Conservation (phyloP, 2,329 filamentous ascomycete genomes). For the Venturia nashicola region DNA sequence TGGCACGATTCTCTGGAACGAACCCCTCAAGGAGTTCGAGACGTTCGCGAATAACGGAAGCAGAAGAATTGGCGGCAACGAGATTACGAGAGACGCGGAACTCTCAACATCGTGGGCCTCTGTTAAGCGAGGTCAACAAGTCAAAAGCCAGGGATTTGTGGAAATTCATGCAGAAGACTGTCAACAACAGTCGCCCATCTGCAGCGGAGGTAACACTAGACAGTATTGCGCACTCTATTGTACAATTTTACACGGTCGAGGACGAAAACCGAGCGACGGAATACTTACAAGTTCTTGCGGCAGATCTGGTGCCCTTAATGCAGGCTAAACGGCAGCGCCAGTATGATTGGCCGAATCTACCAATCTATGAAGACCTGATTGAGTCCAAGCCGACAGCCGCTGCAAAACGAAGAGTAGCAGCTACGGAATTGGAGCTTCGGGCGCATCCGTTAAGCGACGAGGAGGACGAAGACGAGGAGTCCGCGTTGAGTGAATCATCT, state of each 20-base stretch:
- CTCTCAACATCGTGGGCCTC: not conserved
- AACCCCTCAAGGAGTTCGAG: not conserved
- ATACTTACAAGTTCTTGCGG: constrained; percentile 23
- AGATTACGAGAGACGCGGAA: not conserved
- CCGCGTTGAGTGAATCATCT: not conserved
- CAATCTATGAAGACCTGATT: constrained; percentile 14
- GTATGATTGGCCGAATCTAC: constrained; percentile 12
- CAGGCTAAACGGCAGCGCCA: constrained; percentile 16
- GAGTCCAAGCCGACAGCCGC: constrained; percentile 12
- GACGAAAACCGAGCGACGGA: constrained; percentile 20
- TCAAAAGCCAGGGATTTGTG: constrained; percentile 22
- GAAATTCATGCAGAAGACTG: constrained; percentile 27
- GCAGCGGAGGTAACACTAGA: constrained; percentile 5
- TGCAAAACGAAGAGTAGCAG: constrained; percentile 13
- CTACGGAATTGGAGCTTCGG: constrained; percentile 20
- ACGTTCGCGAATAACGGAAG: not conserved
- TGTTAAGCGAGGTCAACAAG: constrained; percentile 13
- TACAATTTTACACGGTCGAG: constrained; percentile 21
- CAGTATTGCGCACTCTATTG: constrained; percentile 1
- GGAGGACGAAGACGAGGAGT: not conserved
- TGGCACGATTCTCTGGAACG: not conserved
- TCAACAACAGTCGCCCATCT: constrained; percentile 17
- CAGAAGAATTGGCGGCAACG: not conserved
- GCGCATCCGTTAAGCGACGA: constrained; percentile 1
- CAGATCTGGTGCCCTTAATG: constrained; percentile 27